A percentile compares a stretch with the other conserved stretches of the same genome.
These are phyloP conservation scores for Tetrapisispora pingtungensis DNA, from an alignment of 805 yeast genomes.

Conservation along the genomic window DNA sequence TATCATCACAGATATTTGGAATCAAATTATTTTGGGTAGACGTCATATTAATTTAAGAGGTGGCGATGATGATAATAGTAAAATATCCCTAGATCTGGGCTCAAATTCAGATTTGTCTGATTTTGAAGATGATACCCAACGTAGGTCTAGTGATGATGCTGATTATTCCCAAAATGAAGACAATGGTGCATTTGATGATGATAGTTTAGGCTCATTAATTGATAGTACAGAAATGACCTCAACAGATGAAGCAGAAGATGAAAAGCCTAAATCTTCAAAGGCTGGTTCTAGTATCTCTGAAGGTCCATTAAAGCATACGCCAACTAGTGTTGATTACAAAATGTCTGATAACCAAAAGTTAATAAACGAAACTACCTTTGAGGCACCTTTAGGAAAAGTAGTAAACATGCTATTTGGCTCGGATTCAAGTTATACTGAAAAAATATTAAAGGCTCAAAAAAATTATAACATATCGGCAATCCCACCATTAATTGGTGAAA, in stretches of 20 bases:
- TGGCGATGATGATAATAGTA: constrained; percentile 4
- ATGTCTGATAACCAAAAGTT: constrained; percentile 43
- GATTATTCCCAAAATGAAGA: constrained; percentile 14
- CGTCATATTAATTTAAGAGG: constrained; percentile 7
- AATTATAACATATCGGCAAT: constrained; percentile 50
- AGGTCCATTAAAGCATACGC: constrained; percentile 40
- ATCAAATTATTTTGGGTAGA: constrained; percentile 29
- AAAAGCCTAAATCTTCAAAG: constrained; percentile 3
- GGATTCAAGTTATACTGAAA: constrained; percentile 36
- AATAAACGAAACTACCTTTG: constrained; percentile 41
- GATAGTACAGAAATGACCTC: constrained; percentile 20
- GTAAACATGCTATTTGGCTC: constrained; percentile 53
- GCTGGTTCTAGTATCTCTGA: neutral
- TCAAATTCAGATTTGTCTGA: constrained; percentile 22
- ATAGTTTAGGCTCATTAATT: constrained; percentile 2
- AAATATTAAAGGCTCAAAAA: constrained; percentile 47
- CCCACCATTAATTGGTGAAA: constrained; percentile 30
- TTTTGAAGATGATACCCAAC: constrained; percentile 19
- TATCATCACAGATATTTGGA: constrained; percentile 54
- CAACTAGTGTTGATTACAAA: constrained; percentile 37
- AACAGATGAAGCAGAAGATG: constrained; percentile 29
- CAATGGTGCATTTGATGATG: constrained; percentile 15
- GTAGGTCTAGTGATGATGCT: constrained; percentile 15
- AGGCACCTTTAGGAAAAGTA: constrained; percentile 59
- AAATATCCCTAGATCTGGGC: constrained; percentile 1